Evolutionary conservation across 208 protist genomes (phyloP).

Genomic region (Trypanosoma lewisi): DNA sequence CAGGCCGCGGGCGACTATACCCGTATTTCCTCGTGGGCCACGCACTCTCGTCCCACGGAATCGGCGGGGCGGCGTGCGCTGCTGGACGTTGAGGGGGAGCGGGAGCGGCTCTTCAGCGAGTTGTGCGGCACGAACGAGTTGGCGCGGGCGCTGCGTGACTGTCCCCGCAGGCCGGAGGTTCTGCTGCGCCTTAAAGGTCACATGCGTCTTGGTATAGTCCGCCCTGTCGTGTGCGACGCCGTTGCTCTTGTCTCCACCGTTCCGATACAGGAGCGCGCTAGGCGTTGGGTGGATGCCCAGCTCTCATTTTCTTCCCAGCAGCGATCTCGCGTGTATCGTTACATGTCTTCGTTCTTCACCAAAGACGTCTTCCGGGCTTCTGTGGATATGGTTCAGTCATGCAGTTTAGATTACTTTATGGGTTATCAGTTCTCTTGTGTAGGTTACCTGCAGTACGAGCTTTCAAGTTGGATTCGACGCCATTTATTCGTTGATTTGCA

Average conservation of each 20-base stretch:
- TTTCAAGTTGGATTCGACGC: slow-evolving; percentile 53
- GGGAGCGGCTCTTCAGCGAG: slow-evolving; percentile 31
- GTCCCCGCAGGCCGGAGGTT: slow-evolving; percentile 46
- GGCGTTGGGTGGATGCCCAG: slow-evolving; percentile 14
- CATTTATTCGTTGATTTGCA: slow-evolving; percentile 49
- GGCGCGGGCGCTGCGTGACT: slow-evolving; percentile 32
- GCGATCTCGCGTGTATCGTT: slow-evolving; percentile 24
- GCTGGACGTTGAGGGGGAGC: slow-evolving; percentile 22
- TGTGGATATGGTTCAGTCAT: slow-evolving; percentile 40
- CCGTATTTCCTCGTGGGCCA: slow-evolving; percentile 9
- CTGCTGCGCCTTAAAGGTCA: slow-evolving; percentile 17
- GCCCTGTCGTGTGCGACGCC: slow-evolving; percentile 44
- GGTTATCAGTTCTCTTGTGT: slow-evolving; percentile 48
- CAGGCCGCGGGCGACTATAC: slow-evolving; percentile 11
- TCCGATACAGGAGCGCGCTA: slow-evolving; percentile 18
- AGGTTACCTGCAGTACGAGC: slow-evolving; percentile 55
- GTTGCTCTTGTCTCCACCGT: slow-evolving; percentile 34
- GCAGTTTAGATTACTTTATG: slow-evolving; percentile 41
- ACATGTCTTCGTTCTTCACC: slow-evolving; percentile 36
- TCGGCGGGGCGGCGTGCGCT: neutral
- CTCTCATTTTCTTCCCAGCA: slow-evolving; percentile 24
- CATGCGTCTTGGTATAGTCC: slow-evolving; percentile 39
- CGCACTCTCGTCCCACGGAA: neutral
- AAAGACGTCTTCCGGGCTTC: slow-evolving; percentile 41
- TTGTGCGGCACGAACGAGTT: slow-evolving; percentile 47